Evolutionary conservation across 2,329 filamentous ascomycete genomes (phyloP).

Genomic region (Claviceps pazoutovae): DNA sequence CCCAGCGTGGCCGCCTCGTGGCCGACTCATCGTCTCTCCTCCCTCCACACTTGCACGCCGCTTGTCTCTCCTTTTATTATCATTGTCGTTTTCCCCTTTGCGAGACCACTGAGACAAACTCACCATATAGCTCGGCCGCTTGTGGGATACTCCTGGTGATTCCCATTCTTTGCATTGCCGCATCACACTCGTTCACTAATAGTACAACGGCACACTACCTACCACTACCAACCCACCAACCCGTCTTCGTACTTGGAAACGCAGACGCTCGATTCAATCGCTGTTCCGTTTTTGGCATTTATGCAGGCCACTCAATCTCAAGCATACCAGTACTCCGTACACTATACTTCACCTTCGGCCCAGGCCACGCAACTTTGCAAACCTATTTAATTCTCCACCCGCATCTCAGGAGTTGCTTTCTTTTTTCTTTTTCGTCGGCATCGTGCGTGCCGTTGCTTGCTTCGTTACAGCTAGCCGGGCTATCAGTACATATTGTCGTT

Average conservation of each 20-base stretch:
- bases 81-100: too few species aligned
- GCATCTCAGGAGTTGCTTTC: background rate
- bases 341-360: background rate
- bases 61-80: too few species aligned
- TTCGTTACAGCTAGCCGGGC: background rate
- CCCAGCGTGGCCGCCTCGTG: too few species aligned
- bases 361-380: background rate
- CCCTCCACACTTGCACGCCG: too few species aligned
- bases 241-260: background rate
- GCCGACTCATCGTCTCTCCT: too few species aligned
- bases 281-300: background rate
- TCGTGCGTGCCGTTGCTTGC: background rate
- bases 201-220: background rate
- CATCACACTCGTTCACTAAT: background rate
- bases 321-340: background rate
- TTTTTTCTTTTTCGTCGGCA: background rate
- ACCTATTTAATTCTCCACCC: background rate
- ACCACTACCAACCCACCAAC: too few species aligned
- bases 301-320: background rate
- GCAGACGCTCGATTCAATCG: background rate
- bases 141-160: slow-evolving; percentile 3
- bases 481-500: background rate
- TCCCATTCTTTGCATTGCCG: background rate
- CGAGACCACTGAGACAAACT: too few species aligned
- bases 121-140: too few species aligned